phyloP scores from a whole-genome alignment of 345 rosid species.

The Populus alba region DNA sequence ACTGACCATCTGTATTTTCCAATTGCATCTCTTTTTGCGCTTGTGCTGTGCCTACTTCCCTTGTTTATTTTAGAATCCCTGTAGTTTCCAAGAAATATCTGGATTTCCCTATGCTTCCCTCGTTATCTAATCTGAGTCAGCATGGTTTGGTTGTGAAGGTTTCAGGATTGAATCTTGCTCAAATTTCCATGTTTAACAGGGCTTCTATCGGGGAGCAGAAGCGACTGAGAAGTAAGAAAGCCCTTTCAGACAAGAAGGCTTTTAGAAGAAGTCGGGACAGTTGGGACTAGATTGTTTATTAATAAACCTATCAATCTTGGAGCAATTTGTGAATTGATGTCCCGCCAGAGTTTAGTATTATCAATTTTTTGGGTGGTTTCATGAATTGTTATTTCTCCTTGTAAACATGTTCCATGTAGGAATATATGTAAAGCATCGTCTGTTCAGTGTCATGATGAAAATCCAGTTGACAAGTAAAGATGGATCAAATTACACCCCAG shows the following conservation, averaged over 20 bases:
- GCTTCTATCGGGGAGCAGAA: conserved; percentile 85
- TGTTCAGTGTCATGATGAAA: neutral
- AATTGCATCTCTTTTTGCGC: conserved; percentile 3
- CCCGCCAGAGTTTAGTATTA: neutral
- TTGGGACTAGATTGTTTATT: conserved; percentile 49
- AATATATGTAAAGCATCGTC: neutral
- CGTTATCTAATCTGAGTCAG: neutral
- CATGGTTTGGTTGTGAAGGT: neutral
- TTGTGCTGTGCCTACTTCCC: conserved; percentile 3
- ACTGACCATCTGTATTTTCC: neutral
- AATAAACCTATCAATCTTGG: neutral
- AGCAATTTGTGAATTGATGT: neutral
- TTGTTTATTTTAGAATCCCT: neutral
- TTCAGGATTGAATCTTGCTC: neutral
- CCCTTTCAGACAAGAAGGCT: conserved; percentile 73
- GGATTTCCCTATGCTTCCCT: neutral
- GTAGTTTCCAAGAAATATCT: neutral
- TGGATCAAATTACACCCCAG: neutral
- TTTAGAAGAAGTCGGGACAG: conserved; percentile 73
- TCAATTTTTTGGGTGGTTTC: neutral
- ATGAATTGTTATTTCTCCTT: neutral
- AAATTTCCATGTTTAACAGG: conserved; percentile 35
- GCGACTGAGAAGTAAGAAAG: conserved; percentile 73
- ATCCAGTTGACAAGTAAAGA: neutral
- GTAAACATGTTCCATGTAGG: neutral